Percentiles rank a stretch among this genome's conserved stretches.
Evolutionary conservation across 2,329 filamentous ascomycete species (phyloP).

Genomic region (Myriangium duriaei): DNA sequence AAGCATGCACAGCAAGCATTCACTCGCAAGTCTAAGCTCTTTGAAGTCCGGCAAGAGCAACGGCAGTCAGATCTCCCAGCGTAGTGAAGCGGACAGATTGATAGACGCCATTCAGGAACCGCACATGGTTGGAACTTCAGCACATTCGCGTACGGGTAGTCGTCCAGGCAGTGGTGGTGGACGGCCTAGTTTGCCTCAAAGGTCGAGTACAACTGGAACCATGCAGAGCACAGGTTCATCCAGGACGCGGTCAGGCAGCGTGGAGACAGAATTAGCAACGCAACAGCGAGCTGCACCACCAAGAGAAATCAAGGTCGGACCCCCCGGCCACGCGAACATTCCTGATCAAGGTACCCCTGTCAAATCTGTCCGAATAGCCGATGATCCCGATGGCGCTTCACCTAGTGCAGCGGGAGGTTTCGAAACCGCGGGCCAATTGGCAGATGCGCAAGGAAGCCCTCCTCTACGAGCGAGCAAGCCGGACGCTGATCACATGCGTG

Average conservation of each 20-base stretch:
- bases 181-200: conserved; percentile 17
- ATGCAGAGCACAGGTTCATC: conserved; percentile 4
- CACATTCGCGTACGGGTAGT: conserved; percentile 14
- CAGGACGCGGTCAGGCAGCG: conserved; percentile 12
- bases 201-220: conserved; percentile 16
- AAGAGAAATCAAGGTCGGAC: conserved; percentile 31
- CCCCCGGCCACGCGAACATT: conserved; percentile 28
- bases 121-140: conserved; percentile 18
- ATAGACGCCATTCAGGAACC: conserved; percentile 61
- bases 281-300: conserved; percentile 8
- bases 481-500: conserved; percentile 39
- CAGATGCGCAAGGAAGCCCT: conserved; percentile 4
- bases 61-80: conserved; percentile 18
- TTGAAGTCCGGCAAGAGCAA: conserved; percentile 26
- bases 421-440: conserved; percentile 4
- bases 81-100: conserved; percentile 53
- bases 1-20: conserved; percentile 32
- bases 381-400: conserved; percentile 21
- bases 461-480: conserved; percentile 1
- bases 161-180: conserved; percentile 12
- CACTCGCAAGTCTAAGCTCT: conserved; percentile 36
- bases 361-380: conserved; percentile 35
- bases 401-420: conserved; percentile 5
- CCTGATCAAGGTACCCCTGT: conserved; percentile 30
- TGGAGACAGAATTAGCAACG: conserved; percentile 12